Evolutionary conservation across 2,329 filamentous ascomycete genomes (phyloP).

Genomic region (Botrytis porri): DNA sequence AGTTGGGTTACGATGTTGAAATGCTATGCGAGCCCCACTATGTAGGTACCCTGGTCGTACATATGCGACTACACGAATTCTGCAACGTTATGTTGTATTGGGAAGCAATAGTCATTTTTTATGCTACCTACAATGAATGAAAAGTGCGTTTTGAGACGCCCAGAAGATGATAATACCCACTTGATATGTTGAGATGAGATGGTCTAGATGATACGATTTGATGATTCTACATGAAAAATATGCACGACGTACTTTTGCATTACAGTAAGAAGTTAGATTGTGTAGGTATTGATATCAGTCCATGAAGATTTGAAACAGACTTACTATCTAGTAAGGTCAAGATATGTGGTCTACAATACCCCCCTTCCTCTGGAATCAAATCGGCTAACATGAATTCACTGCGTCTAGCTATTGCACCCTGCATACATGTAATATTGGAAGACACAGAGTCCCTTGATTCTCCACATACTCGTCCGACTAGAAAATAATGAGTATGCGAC

Average conservation of each 20-base stretch:
- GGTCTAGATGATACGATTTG: background rate
- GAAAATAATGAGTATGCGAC: background rate
- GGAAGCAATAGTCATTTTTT: background rate
- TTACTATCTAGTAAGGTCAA: background rate
- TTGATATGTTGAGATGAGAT: background rate
- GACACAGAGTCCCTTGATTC: background rate
- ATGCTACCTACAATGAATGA: background rate
- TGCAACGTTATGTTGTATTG: background rate
- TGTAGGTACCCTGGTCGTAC: background rate
- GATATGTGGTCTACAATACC: conserved; percentile 1
- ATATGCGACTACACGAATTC: background rate
- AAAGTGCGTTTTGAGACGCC: background rate
- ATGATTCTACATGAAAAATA: background rate
- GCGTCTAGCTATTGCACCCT: background rate
- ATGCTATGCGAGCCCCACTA: background rate
- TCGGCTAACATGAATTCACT: background rate
- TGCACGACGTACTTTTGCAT: background rate
- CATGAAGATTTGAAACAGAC: background rate
- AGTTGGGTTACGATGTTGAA: background rate
- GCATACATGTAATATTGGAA: background rate
- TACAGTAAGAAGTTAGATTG: background rate
- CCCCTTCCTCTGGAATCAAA: background rate
- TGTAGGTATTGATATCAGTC: background rate
- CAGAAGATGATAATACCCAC: background rate
- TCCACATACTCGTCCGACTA: background rate